Evolutionary conservation across 2,329 filamentous ascomycete species (phyloP).

Genomic region (Alternaria sp.): DNA sequence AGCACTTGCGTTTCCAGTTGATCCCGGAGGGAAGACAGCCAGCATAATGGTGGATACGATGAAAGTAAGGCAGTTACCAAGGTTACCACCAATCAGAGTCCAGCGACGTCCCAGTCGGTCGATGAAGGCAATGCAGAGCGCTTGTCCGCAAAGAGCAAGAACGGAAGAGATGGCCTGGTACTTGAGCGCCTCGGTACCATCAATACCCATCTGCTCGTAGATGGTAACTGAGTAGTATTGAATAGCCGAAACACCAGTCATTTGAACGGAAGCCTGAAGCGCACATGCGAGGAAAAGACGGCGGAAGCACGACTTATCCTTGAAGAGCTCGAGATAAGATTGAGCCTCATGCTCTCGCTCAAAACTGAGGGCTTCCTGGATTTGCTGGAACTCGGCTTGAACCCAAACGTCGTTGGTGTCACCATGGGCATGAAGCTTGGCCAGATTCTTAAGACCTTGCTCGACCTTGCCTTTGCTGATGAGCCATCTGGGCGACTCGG

Average conservation of each 20-base stretch:
- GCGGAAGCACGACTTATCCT: constrained; percentile 69
- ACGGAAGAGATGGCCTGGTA: constrained; percentile 79
- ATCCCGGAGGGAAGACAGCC: constrained; percentile 67
- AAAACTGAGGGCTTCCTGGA: constrained; percentile 68
- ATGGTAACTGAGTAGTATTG: constrained; percentile 76
- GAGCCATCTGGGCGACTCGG: constrained; percentile 72
- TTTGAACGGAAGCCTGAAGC: constrained; percentile 74
- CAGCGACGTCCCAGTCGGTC: constrained; percentile 74
- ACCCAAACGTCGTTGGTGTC: constrained; percentile 72
- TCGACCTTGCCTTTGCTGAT: constrained; percentile 73
- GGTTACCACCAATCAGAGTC: constrained; percentile 74
- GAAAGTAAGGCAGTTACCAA: constrained; percentile 75
- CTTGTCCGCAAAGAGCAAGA: constrained; percentile 72
- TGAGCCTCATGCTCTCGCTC: constrained; percentile 75
- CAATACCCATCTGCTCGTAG: constrained; percentile 73
- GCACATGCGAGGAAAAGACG: constrained; percentile 73
- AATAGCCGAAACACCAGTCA: constrained; percentile 71
- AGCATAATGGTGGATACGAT: constrained; percentile 68
- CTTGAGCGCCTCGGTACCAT: constrained; percentile 68
- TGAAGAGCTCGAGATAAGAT: constrained; percentile 74
- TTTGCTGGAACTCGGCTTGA: constrained; percentile 73
- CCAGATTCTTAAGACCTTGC: constrained; percentile 70
- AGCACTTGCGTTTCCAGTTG: constrained; percentile 60
- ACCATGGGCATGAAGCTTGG: constrained; percentile 73
- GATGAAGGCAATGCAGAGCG: constrained; percentile 71